phyloP scores from a whole-genome alignment of 1,139 yeast species.

The Candida frijolesensis region DNA sequence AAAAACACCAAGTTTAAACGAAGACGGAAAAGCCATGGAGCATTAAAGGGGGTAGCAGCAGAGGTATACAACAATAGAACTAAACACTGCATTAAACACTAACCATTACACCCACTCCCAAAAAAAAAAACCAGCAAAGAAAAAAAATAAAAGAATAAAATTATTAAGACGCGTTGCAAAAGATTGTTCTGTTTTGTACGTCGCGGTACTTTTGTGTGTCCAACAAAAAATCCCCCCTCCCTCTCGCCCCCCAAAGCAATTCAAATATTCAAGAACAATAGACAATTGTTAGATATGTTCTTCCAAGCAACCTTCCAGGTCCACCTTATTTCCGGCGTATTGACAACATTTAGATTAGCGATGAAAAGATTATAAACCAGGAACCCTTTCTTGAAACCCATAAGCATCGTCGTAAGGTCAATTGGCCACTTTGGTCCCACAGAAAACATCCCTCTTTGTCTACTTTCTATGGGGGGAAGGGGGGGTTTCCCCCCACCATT shows the following conservation, averaged over 20 bases:
- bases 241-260: too few relatives aligned
- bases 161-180: not conserved
- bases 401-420: too few relatives aligned
- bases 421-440: not conserved
- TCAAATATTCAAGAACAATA: too few relatives aligned
- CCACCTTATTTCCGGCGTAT: not conserved
- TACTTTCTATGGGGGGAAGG: too few relatives aligned
- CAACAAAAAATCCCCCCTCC: too few relatives aligned
- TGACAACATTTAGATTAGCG: not conserved
- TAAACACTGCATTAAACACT: not conserved
- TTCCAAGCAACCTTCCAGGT: too few relatives aligned
- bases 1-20: not conserved
- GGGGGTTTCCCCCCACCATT: too few relatives aligned
- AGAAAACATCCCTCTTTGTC: not conserved
- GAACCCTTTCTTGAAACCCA: too few relatives aligned
- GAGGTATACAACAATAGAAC: not conserved
- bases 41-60: constrained; percentile 3
- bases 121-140: not conserved
- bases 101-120: too few relatives aligned
- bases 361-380: not conserved
- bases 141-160: not conserved
- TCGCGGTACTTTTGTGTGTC: too few relatives aligned
- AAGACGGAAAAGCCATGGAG: not conserved
- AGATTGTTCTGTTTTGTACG: too few relatives aligned
- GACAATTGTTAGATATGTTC: too few relatives aligned